phyloP scores from a whole-genome alignment of 2,329 filamentous ascomycete genomes.

The Alternaria tenuissima region DNA sequence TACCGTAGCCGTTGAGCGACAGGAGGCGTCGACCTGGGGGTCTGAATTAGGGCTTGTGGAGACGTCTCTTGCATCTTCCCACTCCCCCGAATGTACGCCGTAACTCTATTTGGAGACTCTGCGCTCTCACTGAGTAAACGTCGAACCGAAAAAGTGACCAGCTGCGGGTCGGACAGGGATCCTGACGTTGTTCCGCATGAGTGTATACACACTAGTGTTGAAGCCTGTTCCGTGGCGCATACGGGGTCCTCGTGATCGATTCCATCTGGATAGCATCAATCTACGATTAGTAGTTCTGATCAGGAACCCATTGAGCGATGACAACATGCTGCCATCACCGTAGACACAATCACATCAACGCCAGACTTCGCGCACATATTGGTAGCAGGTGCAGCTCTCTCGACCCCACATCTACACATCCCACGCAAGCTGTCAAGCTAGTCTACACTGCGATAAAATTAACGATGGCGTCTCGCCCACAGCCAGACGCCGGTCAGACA shows the following conservation, averaged over 20 bases:
- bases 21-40: not conserved
- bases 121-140: not conserved
- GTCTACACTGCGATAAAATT: not conserved
- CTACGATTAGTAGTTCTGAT: not conserved
- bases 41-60: conserved; percentile 11
- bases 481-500: not conserved
- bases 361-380: not conserved
- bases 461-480: not conserved
- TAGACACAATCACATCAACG: not conserved
- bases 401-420: not conserved
- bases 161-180: not conserved
- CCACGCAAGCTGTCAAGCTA: not conserved
- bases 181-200: not conserved
- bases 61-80: conserved; percentile 6
- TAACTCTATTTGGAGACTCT: not conserved
- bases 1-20: conserved; percentile 17
- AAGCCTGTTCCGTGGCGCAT: not conserved
- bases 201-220: conserved; percentile 10
- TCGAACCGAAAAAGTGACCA: conserved; percentile 15
- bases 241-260: conserved; percentile 4
- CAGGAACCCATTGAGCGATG: not conserved
- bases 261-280: not conserved
- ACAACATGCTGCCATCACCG: not conserved
- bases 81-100: conserved; percentile 16
- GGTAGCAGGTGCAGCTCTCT: not conserved